Evolutionary conservation across 1,284 basidiomycete genomes (phyloP), one percentile per base, ranked within the genome.

Genomic region (Malassezia furfur): DNA sequence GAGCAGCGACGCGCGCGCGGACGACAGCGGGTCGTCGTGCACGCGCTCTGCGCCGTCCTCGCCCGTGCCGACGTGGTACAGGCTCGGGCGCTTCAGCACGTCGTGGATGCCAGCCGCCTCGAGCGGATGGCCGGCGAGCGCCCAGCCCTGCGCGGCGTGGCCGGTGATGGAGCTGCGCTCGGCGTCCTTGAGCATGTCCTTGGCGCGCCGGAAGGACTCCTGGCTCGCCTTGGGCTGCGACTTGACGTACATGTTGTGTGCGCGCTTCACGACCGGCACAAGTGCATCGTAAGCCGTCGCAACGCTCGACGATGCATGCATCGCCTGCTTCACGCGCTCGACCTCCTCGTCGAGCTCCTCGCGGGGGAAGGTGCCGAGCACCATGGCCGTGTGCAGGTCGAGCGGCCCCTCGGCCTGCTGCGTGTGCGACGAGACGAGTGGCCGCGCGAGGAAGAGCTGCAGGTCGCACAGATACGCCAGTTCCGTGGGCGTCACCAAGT

Each of bases 201-300:
- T 98, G 6, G 91, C 85, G 10, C 90, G 83, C 62, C 85, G 83
- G 77, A 96, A 88, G 64, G 85, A 87, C 52, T 85, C 84, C 17
- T 84, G 81, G 64, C 85, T 86, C 3, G 93, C 91, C 72, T 93
- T 94, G 31, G 85, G 85, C 70, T 89, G 85, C 57, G 88, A 91
- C 30, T 90, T 84, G 69, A 94, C 90, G 74, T 94, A 98, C 87
- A 96, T 88, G 7, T 81, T 79, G 63, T 96, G 91, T 0, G 91
- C 93, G 49, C 88, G 84, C 54, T 81, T 80, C 82, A 94, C 93
- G 50, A 98, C 89, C 9, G 83, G 82, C n/a, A 85, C 80, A 21
- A 96, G 77, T n/a, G 81, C 78, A 3, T 82, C 78, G 15, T 96
- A 80, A 34, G 83, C 81, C 57, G 85, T 82, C 45, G 87, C 63